phyloP scores from a whole-genome alignment of 345 rosid genomes.

The Arabidopsis arenosa region DNA sequence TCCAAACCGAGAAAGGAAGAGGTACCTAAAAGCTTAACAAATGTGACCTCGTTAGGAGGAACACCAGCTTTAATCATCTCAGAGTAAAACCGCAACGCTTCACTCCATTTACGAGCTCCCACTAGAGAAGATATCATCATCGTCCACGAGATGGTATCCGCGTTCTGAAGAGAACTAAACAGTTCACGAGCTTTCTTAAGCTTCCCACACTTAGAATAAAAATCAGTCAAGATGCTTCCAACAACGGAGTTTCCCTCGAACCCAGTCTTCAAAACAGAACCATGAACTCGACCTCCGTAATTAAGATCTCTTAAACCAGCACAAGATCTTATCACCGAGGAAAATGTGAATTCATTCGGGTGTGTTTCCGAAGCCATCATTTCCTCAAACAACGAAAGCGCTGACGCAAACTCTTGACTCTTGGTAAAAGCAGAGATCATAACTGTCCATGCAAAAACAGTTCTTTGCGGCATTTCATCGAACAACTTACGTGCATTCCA shows the following conservation, averaged over 20 bases:
- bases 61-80: constrained; percentile 59
- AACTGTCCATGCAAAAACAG: constrained; percentile 74
- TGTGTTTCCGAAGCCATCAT: constrained; percentile 52
- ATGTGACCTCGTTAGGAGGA: constrained; percentile 64
- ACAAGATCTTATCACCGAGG: constrained; percentile 59
- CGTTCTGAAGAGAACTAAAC: constrained; percentile 49
- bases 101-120: constrained; percentile 54
- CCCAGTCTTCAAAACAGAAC: constrained; percentile 56
- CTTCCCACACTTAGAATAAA: constrained; percentile 61
- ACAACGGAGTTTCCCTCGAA: constrained; percentile 52
- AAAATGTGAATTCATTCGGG: constrained; percentile 74
- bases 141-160: constrained; percentile 72
- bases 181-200: constrained; percentile 52
- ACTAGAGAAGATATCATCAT: constrained; percentile 62
- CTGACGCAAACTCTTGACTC: constrained; percentile 49
- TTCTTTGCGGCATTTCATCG: constrained; percentile 72
- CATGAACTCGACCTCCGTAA: constrained; percentile 58
- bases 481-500: constrained; percentile 59
- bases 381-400: constrained; percentile 50
- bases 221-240: constrained; percentile 57
- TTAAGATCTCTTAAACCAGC: constrained; percentile 52
- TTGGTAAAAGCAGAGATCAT: constrained; percentile 57
- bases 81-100: constrained; percentile 56
- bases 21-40: constrained; percentile 61
- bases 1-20: constrained; percentile 52